Evolutionary conservation across 306 rosid species (phyloP), one percentile per base, ranked within the genome.

Genomic region (Purshia tridentata): DNA sequence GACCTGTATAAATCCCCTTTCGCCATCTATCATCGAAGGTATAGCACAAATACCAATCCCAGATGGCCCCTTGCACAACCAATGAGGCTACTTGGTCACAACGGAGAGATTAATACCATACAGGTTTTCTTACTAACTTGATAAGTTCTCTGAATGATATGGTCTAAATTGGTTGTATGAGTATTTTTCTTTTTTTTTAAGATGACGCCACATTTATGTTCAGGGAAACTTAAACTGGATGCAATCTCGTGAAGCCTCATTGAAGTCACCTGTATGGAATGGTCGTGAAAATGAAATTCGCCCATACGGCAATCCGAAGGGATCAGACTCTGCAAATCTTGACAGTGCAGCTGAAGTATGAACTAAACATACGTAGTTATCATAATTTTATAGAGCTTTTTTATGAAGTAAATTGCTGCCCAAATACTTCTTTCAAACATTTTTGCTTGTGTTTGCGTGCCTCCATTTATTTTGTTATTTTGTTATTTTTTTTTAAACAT

Each of bases 11-110:
- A 85, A 69, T 89, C 98, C 49, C 84, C 98, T 55, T 94, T 94
- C 83, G 97, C 98, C 64, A 94, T 94, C 78, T 94, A 94, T 85
- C 98, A 94, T 86, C 90, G 98, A 73, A 88, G 98, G 86, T 94
- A 86, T 80, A 94, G 98, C 86, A 94, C 98, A 40, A 94, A 94
- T 84, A 94, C 98, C 81, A 91, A 89, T 85, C 98, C 98, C 52
- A 87, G 96, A 77, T 94, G 98, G 98, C 98, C 98, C 79, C 98
- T 94, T 80, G 98, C 98, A 29, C 98, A 94, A 81, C 98, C 98
- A 77, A 94, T 94, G 98, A 88, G 98, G 82, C 85, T 94, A 80
- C 95, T 94, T 75, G 98, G 98, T 76, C 98, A 94, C 60, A 94
- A 94, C 46, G 98, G 97, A 88, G 98, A 94, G 86, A 94, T 94